phyloP scores from a whole-genome alignment of 768 basidiomycete genomes.

The Boletus sp. region DNA sequence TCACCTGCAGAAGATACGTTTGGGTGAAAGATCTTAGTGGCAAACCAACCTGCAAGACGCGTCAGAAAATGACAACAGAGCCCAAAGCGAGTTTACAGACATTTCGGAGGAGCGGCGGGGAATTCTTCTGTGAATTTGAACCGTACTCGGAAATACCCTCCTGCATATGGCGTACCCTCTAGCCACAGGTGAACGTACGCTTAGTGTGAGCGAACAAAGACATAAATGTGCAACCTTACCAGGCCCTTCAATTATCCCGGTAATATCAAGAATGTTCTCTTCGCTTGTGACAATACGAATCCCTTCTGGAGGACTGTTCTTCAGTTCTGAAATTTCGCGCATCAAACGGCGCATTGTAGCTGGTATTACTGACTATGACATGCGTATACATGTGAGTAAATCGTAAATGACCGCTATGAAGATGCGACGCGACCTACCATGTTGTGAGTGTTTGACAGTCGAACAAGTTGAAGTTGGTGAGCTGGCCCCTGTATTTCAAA shows the following conservation, averaged over 20 bases:
- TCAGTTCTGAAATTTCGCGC: constrained; percentile 79
- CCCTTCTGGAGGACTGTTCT: constrained; percentile 85
- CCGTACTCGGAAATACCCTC: constrained; percentile 69
- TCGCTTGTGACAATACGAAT: constrained; percentile 84
- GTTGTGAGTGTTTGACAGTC: constrained; percentile 1
- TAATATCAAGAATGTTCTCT: constrained; percentile 84
- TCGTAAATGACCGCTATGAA: not conserved
- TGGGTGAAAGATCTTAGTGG: constrained; percentile 96
- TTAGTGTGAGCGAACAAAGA: constrained; percentile 5
- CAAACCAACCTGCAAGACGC: constrained; percentile 66
- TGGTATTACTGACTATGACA: constrained; percentile 41
- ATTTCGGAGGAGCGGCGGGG: constrained; percentile 91
- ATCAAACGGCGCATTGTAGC: constrained; percentile 79
- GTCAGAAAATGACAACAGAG: constrained; percentile 1
- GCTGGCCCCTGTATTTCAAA: constrained; percentile 21
- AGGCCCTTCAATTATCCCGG: constrained; percentile 86
- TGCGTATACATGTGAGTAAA: not conserved
- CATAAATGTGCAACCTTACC: constrained; percentile 46
- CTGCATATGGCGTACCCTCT: constrained; percentile 68
- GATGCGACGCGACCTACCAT: constrained; percentile 22
- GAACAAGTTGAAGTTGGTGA: constrained; percentile 9
- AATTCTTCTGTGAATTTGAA: constrained; percentile 94
- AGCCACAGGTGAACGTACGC: constrained; percentile 5
- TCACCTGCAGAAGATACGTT: constrained; percentile 89
- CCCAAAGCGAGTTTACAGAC: constrained; percentile 37